Evolutionary conservation across 2,329 filamentous ascomycete species (phyloP), one percentile per base, ranked within the genome.

Genomic region (Xylariales sp.): DNA sequence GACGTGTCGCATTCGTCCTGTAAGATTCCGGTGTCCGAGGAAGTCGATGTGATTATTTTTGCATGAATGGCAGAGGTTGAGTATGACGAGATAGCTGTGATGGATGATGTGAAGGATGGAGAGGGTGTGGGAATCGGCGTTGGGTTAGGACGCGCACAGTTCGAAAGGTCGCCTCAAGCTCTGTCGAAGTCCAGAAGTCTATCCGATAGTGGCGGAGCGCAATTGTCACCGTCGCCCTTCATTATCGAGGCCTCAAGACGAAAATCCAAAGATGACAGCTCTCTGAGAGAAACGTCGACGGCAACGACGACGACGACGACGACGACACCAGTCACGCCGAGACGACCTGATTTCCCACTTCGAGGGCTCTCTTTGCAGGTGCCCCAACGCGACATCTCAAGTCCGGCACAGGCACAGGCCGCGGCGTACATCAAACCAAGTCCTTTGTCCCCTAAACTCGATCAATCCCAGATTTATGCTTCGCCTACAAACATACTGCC

Each of bases 401-500:
- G 25, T 28, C 53, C 55, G 12, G 52, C 50, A 40, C 48, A 49
- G 25, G 52, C 51, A 11, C 51, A 58, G 20, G 60, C 62, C 31
- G 64, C 59, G 38, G 44, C 53, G 37, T 66, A 72, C 39, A 65
- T 71, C 49, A 82, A 76, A 55, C 70, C 81, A n/a, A 67, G 68
- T 19, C 88, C 89, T 52, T 73, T 91, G 45, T 95, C 88, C 2
- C 89, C 90, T 12, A 89, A 94, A 61, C 77, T 93, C 48, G 89
- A 95, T 61, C 77, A 86, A 42, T 84, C 84, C 15, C 86, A 89
- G 51, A 88, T 83, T 35, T 95, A 94, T 68, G 85, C 86, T 31
- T 91, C 88, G 2, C 89, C 90, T 2, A 84, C 86, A 19, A 94
- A 90, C 40, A 86, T 95, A 34, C 75, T 97, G 6, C 91, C 91